A percentile compares a stretch with the other conserved stretches of the same genome.
phyloP scores from a whole-genome alignment of 352 stramenopile genomes.

The Globisporangium takayamanum region DNA sequence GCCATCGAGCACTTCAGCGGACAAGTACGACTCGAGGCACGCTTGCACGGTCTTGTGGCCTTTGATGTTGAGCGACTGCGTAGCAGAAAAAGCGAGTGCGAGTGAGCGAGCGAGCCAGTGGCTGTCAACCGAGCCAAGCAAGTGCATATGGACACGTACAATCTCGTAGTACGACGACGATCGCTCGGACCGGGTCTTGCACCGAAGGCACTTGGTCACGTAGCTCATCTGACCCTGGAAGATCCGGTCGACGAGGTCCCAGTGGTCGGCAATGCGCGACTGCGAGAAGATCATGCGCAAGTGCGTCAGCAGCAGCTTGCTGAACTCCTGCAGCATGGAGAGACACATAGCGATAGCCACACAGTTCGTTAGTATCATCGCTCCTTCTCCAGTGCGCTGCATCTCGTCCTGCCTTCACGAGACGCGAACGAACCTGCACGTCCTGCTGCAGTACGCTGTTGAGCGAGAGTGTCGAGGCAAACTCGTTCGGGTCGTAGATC shows the following conservation, averaged over 20 bases:
- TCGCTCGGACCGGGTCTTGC: constrained; percentile 54
- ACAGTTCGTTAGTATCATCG: neutral
- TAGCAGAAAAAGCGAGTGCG: neutral
- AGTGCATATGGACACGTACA: constrained; percentile 19
- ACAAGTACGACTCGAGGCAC: constrained; percentile 68
- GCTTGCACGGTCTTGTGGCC: constrained; percentile 65
- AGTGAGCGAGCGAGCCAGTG: neutral
- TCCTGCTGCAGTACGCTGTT: constrained; percentile 86
- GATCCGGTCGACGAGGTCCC: constrained; percentile 62
- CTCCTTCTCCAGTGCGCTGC: neutral
- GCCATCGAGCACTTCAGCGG: constrained; percentile 64
- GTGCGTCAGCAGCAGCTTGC: constrained; percentile 76
- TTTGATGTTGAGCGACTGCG: constrained; percentile 79
- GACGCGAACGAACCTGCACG: constrained; percentile 46
- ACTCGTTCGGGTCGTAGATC: constrained; percentile 72
- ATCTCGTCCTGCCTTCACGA: neutral
- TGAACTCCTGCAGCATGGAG: constrained; percentile 66
- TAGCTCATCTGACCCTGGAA: constrained; percentile 84
- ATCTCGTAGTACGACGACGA: constrained; percentile 81
- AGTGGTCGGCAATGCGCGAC: constrained; percentile 42
- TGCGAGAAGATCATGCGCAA: constrained; percentile 73
- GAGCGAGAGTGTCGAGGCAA: constrained; percentile 67
- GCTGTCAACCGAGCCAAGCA: neutral
- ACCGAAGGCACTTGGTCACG: constrained; percentile 75
- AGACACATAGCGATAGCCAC: neutral